Conservation (phyloP, 2,329 filamentous ascomycete species). For the Colletotrichum lupini region DNA sequence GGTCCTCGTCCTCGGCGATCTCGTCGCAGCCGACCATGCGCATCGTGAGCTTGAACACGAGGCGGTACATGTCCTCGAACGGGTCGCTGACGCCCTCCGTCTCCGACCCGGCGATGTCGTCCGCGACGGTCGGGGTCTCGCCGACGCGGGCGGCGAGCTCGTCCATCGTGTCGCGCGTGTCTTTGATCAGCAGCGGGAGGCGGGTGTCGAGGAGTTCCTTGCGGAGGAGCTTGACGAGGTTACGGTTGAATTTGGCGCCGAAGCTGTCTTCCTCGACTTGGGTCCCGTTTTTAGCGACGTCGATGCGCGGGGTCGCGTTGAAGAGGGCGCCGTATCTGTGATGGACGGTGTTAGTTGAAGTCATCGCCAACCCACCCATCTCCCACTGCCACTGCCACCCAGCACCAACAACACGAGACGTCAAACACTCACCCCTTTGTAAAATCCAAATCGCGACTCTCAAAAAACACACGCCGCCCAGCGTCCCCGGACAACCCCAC, state of each 20-base stretch:
- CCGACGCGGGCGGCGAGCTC: conserved; percentile 43
- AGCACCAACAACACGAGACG: too few species aligned
- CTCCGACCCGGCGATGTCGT: too few species aligned
- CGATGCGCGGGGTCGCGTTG: conserved; percentile 42
- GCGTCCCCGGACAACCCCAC: conserved; percentile 56
- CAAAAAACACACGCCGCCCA: conserved; percentile 56
- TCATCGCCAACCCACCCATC: too few species aligned
- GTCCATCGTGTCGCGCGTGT: conserved; percentile 52
- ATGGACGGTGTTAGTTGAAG: neutral
- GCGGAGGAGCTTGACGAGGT: conserved; percentile 48
- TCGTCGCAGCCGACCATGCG: conserved; percentile 64
- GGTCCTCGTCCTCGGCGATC: conserved; percentile 57
- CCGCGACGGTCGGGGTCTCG: neutral
- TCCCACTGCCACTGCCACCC: too few species aligned
- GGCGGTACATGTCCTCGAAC: conserved; percentile 62
- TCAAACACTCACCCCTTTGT: conserved; percentile 53
- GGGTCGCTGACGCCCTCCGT: conserved; percentile 56
- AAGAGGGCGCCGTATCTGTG: conserved; percentile 45
- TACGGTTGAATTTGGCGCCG: conserved; percentile 40
- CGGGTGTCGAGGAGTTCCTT: conserved; percentile 49
- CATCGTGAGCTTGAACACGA: conserved; percentile 68
- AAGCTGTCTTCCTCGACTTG: conserved; percentile 38
- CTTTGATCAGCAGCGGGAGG: conserved; percentile 55
- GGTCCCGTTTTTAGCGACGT: conserved; percentile 7
- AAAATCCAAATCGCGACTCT: conserved; percentile 56